Percentiles rank a stretch among this genome's conserved stretches.
These are phyloP conservation scores for Aspergillus pseudoglaucus DNA, from an alignment of 2,329 filamentous ascomycete genomes.

Conservation along the genomic window DNA sequence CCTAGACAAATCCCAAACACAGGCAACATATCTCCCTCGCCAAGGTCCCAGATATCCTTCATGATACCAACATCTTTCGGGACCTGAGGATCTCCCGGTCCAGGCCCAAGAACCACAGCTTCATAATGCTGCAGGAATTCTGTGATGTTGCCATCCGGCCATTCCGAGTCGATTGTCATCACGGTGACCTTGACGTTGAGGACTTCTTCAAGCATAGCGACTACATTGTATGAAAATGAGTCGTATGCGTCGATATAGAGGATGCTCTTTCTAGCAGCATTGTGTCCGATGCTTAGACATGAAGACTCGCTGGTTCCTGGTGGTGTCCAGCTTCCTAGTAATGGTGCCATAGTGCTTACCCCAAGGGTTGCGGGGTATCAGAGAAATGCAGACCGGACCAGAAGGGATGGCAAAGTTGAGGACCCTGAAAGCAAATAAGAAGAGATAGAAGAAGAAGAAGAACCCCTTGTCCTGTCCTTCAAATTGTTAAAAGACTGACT, in stretches of 20 bases:
- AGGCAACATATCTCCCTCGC: constrained; percentile 57
- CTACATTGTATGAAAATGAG: constrained; percentile 93
- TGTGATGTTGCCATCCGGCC: constrained; percentile 38
- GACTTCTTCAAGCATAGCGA: constrained; percentile 67
- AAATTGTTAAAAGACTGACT: neutral
- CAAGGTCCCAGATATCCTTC: constrained; percentile 64
- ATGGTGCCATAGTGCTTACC: constrained; percentile 20
- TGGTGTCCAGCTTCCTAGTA: constrained; percentile 21
- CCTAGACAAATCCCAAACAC: constrained; percentile 85
- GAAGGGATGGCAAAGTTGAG: neutral
- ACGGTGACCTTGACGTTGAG: constrained; percentile 63
- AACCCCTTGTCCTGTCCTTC: neutral
- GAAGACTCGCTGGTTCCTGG: constrained; percentile 2
- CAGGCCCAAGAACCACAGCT: constrained; percentile 83
- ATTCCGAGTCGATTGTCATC: constrained; percentile 60
- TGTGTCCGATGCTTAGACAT: neutral
- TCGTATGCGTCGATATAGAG: constrained; percentile 95
- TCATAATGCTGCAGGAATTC: constrained; percentile 59
- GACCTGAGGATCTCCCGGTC: constrained; percentile 72
- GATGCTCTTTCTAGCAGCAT: constrained; percentile 41
- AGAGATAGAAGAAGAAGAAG: neutral
- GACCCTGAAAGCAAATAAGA: too few species aligned
- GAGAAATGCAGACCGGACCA: neutral
- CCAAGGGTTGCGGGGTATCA: neutral
- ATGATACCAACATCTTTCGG: constrained; percentile 77